Percentiles rank a stretch among this genome's conserved stretches.
These are phyloP conservation scores for Triticum monococcum DNA, from an alignment of 176 grass and related monocot species.

Conservation along the genomic window DNA sequence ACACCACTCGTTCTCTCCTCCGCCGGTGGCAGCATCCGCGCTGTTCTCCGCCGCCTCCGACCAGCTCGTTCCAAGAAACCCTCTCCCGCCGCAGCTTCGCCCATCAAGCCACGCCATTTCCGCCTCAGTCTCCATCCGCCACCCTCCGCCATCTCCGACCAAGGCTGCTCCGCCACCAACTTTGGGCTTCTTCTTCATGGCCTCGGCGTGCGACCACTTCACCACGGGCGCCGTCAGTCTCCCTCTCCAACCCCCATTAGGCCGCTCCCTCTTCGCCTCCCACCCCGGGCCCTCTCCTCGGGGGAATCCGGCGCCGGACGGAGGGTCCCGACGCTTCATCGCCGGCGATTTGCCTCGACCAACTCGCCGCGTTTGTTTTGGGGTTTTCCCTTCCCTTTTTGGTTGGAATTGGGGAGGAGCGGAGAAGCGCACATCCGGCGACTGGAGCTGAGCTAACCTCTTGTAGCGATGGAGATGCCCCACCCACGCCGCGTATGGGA, in stretches of 20 bases:
- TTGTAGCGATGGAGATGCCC: background rate
- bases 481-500: background rate
- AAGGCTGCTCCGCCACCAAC: background rate
- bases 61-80: constrained; percentile 7
- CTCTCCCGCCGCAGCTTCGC: background rate
- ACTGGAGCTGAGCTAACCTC: background rate
- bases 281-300: background rate
- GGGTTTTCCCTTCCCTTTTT: background rate
- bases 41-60: background rate
- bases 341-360: constrained; percentile 31
- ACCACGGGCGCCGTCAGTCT: background rate
- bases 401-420: background rate
- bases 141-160: background rate
- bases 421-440: background rate
- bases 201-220: constrained; percentile 45
- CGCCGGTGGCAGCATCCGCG: no score
- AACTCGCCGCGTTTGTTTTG: background rate
- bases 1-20: no score
- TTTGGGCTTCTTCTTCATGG: constrained; percentile 26
- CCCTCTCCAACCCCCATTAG: background rate
- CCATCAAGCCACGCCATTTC: background rate
- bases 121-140: background rate
- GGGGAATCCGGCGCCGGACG: background rate
- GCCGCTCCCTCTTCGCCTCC: background rate
- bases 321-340: constrained; percentile 7